These are phyloP conservation scores for Plasmodium cynomolgi DNA, from an alignment of 169 alveolate species.

Conservation along the genomic window DNA sequence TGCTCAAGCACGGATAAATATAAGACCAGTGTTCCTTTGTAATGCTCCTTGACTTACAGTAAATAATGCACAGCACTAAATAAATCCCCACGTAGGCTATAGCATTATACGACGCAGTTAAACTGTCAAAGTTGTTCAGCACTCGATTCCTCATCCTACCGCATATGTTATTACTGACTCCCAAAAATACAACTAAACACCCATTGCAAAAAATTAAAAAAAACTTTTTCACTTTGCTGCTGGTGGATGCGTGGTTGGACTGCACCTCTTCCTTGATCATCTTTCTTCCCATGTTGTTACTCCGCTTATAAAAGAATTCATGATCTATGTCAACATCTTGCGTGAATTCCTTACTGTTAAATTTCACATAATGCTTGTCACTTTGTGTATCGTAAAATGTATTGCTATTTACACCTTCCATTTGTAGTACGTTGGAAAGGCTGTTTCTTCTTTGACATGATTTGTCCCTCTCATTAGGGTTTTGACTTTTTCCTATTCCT, in stretches of 20 bases:
- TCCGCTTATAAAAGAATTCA: neutral
- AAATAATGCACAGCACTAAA: conserved; percentile 27
- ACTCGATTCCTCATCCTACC: conserved; percentile 67
- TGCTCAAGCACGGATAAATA: conserved; percentile 55
- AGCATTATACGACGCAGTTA: conserved; percentile 73
- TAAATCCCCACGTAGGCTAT: conserved; percentile 48
- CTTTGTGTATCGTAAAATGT: neutral
- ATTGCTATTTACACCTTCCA: neutral
- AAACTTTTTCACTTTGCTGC: conserved; percentile 23
- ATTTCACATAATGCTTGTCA: neutral
- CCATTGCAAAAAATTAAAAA: conserved; percentile 58
- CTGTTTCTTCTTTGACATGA: neutral
- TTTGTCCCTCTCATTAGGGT: neutral
- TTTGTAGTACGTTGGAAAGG: neutral
- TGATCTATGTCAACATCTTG: neutral
- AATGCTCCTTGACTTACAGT: conserved; percentile 10
- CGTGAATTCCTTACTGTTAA: neutral
- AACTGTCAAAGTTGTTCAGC: conserved; percentile 51
- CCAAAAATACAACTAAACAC: conserved; percentile 64
- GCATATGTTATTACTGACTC: conserved; percentile 62
- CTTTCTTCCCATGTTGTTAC: neutral
- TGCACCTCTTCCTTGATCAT: neutral
- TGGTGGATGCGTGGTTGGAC: neutral
- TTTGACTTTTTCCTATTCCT: neutral
- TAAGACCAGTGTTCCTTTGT: conserved; percentile 44